phyloP scores from a whole-genome alignment of 2,329 filamentous ascomycete genomes.

The Epichloe typhina region DNA sequence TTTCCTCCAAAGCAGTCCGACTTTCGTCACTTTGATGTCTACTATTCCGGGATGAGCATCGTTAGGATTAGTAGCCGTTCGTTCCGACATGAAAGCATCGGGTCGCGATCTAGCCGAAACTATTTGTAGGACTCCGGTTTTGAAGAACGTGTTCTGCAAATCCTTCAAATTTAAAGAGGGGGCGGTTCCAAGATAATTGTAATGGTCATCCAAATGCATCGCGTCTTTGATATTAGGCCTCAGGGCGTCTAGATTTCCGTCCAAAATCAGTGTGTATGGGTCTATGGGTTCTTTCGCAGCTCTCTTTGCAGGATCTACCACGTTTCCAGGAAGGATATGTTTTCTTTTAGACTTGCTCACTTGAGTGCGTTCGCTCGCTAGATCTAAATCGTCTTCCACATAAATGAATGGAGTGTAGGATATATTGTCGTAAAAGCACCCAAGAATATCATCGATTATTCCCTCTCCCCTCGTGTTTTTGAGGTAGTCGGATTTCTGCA shows the following conservation, averaged over 20 bases:
- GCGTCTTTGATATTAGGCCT: conserved; percentile 83
- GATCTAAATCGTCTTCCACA: conserved; percentile 80
- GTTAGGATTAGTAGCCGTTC: conserved; percentile 69
- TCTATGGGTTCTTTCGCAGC: conserved; percentile 76
- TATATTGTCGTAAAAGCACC: conserved; percentile 98
- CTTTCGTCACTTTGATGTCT: conserved; percentile 94
- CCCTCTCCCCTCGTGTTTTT: conserved; percentile 85
- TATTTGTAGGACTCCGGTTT: conserved; percentile 85
- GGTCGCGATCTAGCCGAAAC: conserved; percentile 86
- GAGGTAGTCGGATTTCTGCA: conserved; percentile 90
- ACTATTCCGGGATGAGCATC: conserved; percentile 87
- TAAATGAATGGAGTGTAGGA: conserved; percentile 97
- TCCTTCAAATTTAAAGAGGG: conserved; percentile 65
- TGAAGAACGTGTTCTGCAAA: conserved; percentile 79
- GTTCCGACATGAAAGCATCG: conserved; percentile 86
- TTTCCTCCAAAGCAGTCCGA: conserved; percentile 89
- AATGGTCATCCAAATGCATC: conserved; percentile 84
- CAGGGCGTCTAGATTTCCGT: conserved; percentile 70
- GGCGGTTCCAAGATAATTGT: conserved; percentile 71
- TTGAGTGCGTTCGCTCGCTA: conserved; percentile 60
- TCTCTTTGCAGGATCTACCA: conserved; percentile 39
- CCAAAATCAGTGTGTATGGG: conserved; percentile 87
- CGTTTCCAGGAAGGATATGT: conserved; percentile 52
- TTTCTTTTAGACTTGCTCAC: conserved; percentile 60
- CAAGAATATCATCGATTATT: conserved; percentile 84